Percentiles rank a stretch among this genome's conserved stretches.
These are phyloP conservation scores for Pleurostoma richardsiae DNA, from an alignment of 2,329 filamentous ascomycete genomes.

Conservation along the genomic window DNA sequence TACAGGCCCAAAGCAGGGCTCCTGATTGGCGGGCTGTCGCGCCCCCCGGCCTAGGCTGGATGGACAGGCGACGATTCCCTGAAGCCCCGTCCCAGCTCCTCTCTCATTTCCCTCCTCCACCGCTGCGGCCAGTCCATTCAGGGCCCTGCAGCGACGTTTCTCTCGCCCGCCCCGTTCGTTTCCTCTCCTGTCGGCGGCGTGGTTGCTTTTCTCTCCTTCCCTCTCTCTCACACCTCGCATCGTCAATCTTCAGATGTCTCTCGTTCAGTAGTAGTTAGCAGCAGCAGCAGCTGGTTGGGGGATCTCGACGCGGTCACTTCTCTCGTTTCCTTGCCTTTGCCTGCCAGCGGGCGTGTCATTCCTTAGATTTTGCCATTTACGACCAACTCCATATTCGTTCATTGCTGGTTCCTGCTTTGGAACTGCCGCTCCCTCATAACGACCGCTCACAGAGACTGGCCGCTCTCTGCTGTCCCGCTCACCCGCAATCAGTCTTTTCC, in stretches of 20 bases:
- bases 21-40: neutral
- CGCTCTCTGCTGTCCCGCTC: too few species aligned
- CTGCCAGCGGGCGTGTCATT: constrained; percentile 55
- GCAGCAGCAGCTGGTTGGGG: neutral
- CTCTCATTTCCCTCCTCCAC: constrained; percentile 9
- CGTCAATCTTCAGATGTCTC: constrained; percentile 26
- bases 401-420: constrained; percentile 14
- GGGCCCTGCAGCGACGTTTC: constrained; percentile 8
- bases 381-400: constrained; percentile 24
- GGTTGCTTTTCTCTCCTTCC: constrained; percentile 9
- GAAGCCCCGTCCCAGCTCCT: neutral
- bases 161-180: constrained; percentile 8
- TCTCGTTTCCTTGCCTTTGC: constrained; percentile 23
- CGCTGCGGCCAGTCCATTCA: constrained; percentile 2
- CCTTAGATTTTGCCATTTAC: constrained; percentile 28
- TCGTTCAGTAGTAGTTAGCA: neutral
- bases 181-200: constrained; percentile 10
- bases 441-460: neutral
- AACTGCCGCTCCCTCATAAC: constrained; percentile 8
- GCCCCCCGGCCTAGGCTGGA: neutral
- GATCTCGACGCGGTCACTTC: constrained; percentile 11
- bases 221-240: constrained; percentile 21
- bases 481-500: too few species aligned
- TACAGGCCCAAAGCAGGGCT: neutral
- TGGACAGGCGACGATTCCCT: neutral